Conservation (phyloP, 768 basidiomycete genomes). For the Tylopilus sp. region DNA sequence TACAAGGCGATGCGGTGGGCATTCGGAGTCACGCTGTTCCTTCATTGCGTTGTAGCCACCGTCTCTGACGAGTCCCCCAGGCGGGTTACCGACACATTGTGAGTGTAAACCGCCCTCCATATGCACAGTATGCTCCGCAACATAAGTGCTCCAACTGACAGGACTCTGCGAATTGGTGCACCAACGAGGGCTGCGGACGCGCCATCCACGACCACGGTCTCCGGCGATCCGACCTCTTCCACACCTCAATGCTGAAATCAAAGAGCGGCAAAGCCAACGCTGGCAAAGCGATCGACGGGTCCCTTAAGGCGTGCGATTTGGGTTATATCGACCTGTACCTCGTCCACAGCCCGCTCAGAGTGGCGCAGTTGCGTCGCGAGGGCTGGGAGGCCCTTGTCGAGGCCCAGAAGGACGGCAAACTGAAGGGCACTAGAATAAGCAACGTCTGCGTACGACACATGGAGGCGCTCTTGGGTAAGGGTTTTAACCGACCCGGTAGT, state of each 20-base stretch:
- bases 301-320: constrained; percentile 41
- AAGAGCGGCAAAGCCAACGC: constrained; percentile 48
- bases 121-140: background rate
- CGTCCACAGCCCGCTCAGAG: constrained; percentile 4
- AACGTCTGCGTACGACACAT: constrained; percentile 39
- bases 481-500: constrained; percentile 51
- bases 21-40: constrained; percentile 4
- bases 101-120: background rate
- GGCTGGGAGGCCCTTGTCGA: constrained; percentile 3
- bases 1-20: constrained; percentile 5
- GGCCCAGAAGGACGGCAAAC: background rate
- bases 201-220: constrained; percentile 50
- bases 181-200: constrained; percentile 63
- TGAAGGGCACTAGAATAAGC: constrained; percentile 5
- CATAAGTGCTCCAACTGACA: background rate
- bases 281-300: constrained; percentile 47
- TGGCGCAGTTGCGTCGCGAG: constrained; percentile 4
- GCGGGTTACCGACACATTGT: constrained; percentile 11
- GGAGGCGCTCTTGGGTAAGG: constrained; percentile 45
- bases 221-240: constrained; percentile 50
- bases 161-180: constrained; percentile 8
- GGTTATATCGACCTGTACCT: constrained; percentile 2
- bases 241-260: constrained; percentile 64
- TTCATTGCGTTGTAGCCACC: background rate
- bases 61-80: background rate